Base-by-base conservation (phyloP, 148 eudicot species). In the Silene conica region DNA sequence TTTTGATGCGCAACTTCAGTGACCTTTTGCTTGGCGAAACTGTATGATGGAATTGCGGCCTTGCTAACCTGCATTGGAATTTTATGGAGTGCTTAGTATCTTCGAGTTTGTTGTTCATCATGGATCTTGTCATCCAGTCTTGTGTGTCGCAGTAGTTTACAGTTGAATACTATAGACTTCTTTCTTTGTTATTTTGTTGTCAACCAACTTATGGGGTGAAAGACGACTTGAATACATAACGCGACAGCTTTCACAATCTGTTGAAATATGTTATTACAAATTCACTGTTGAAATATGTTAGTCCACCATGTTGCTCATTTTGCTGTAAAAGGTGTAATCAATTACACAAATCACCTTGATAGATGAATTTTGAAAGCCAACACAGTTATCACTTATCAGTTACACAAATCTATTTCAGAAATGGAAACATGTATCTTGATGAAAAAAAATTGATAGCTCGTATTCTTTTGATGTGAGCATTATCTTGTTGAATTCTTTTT, bases 1-100 rank as follows among this genome's bases (percentile, higher is more conserved):
- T 81, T 54, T 46, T 83, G 57, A 79, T 86, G 75, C 81, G 83
- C 54, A 77, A 81, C 61, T 86, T 67, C 46, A 85, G 84, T 52
- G 89, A 86, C 28, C 19, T 38, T 9, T 38, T 80, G 82, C 78
- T 22, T 65, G 82, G 54, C 83, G 78, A 81, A 70, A 55, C 70
- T 69, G 74, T 34, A 31, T 69, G 62, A 31, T 52, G 54, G 7
- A 20, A 20, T 71, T 23, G 21, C 34, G 6, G 11, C n/a, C 14
- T 12, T 48, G 3, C 16, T 13, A 15, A 2, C 19, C 5, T 64
- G 22, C 19, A 54, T 20, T 74, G 21, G 46, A 34, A 4, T 4
- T 48, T 69, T 46, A 15, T 15, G 4, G 16, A 28, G 46, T 6
- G n/a, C 74, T 45, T 41, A 38, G 43, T 38, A 13, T 57, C 50